Evolutionary conservation across 2,329 filamentous ascomycete genomes (phyloP).

Genomic region (Intubia oerlemansii): DNA sequence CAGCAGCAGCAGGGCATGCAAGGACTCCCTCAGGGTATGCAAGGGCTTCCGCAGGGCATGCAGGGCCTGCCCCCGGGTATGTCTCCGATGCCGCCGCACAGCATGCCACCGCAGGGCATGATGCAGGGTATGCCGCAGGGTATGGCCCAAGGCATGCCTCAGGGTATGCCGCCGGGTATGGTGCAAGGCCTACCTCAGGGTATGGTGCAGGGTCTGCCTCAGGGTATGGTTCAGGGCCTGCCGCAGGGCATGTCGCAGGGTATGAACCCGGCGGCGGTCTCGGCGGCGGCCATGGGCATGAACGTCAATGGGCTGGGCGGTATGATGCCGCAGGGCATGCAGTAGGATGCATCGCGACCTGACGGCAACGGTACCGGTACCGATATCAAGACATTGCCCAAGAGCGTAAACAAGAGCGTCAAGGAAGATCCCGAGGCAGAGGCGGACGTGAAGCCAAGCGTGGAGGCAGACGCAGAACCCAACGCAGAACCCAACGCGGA

Average conservation of each 20-base stretch:
- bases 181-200: conserved; percentile 5
- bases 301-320: conserved; percentile 24
- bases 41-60: conserved; percentile 3
- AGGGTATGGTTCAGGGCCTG: conserved; percentile 2
- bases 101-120: conserved; percentile 6
- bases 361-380: not conserved
- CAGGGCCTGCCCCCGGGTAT: conserved; percentile 3
- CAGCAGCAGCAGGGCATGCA: conserved; percentile 7
- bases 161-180: too few relatives aligned
- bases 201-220: conserved; percentile 4
- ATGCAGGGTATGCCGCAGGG: conserved; percentile 5
- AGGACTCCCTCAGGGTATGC: conserved; percentile 3
- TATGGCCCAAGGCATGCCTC: conserved; percentile 3
- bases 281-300: too few relatives aligned
- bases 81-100: too few relatives aligned
- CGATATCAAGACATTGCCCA: too few relatives aligned
- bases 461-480: too few relatives aligned
- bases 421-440: too few relatives aligned
- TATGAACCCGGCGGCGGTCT: conserved; percentile 5
- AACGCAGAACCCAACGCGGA: too few relatives aligned
- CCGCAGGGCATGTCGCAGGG: conserved; percentile 2
- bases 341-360: conserved; percentile 1
- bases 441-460: too few relatives aligned
- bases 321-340: conserved; percentile 29
- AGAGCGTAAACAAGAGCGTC: too few relatives aligned